Base-by-base conservation (phyloP, 2,329 filamentous ascomycete genomes). In the Alternaria longipes region DNA sequence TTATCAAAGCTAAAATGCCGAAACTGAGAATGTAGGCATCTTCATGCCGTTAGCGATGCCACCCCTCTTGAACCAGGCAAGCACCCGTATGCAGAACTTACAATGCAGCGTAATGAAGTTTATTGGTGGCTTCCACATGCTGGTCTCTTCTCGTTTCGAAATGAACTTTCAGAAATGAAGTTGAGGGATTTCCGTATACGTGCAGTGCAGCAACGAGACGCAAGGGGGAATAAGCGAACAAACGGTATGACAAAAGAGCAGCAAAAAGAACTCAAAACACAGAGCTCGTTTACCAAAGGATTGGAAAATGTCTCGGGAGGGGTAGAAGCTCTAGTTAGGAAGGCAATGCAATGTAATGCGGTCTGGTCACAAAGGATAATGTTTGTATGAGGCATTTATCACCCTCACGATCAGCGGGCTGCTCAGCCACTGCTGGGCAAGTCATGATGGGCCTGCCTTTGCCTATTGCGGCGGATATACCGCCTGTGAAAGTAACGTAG, bases 91-190 rank as follows among this genome's bases (percentile, higher is more conserved):
- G 34, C 11, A 30, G 40, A 44, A 66, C 69, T 49, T 81, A 92
- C 90, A 96, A 74, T 96, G 92, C n/a, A 88, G 83, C 1, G 89
- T 89, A 62, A 95, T 93, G 78, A 94, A 96, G 80, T 92, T 93
- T 79, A 58, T 58, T 40, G 59, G 59, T 18, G 59, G 59, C 36
- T 61, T 61, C 59, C 59, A 62, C 59, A 54, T 60, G 5, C 7
- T 52, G 11, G n/a, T 9, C 22, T 42, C 22, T 60, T n/a, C 11
- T 22, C 24, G 46, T 18, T 38, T 8, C n/a, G 28, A 26, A 42
- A 26, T 26, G 16, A 30, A 20, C n/a, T 30, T 6, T 28, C n/a
- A 51, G n/a, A 7, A 30, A 38, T n/a, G n/a, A 20, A 28, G 40
- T 36, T 45, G 45, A 56, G 45, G 52, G 52, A 50, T 56, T 56